Conservation (phyloP, 2,329 filamentous ascomycete species). For the Waltergamsia citrina region DNA sequence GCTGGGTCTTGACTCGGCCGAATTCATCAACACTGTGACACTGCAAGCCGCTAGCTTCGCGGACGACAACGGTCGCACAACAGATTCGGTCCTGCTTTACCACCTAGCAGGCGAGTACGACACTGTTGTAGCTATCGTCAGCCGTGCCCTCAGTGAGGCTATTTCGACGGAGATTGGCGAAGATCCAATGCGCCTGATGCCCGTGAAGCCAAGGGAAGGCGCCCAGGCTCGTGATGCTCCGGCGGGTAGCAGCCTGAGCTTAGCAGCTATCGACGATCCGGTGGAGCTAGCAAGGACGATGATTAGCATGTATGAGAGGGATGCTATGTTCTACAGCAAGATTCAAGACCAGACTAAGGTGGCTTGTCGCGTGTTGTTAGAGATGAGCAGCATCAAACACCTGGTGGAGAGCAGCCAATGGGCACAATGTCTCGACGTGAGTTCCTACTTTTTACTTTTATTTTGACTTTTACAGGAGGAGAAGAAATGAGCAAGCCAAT, state of each 20-base stretch:
- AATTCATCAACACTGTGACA: conserved; percentile 88
- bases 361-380: conserved; percentile 45
- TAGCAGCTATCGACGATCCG: conserved; percentile 51
- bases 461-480: neutral
- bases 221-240: conserved; percentile 18
- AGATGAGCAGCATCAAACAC: conserved; percentile 52
- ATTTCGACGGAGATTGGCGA: conserved; percentile 80
- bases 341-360: conserved; percentile 48
- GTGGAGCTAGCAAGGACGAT: conserved; percentile 50
- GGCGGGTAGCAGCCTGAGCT: conserved; percentile 47
- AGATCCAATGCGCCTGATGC: conserved; percentile 67
- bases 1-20: conserved; percentile 68
- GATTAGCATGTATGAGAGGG: conserved; percentile 53
- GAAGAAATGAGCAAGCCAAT: conserved; percentile 4
- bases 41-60: conserved; percentile 85
- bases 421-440: conserved; percentile 49
- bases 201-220: conserved; percentile 61
- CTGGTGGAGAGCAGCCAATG: conserved; percentile 45
- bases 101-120: conserved; percentile 94
- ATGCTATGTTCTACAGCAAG: conserved; percentile 50
- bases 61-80: conserved; percentile 86
- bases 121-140: conserved; percentile 83
- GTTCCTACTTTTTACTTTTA: conserved; percentile 15
- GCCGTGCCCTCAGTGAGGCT: conserved; percentile 81
- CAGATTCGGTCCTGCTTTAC: conserved; percentile 89